Evolutionary conservation across 2,329 filamentous ascomycete genomes (phyloP).

Genomic region (Fusarium liriodendri): DNA sequence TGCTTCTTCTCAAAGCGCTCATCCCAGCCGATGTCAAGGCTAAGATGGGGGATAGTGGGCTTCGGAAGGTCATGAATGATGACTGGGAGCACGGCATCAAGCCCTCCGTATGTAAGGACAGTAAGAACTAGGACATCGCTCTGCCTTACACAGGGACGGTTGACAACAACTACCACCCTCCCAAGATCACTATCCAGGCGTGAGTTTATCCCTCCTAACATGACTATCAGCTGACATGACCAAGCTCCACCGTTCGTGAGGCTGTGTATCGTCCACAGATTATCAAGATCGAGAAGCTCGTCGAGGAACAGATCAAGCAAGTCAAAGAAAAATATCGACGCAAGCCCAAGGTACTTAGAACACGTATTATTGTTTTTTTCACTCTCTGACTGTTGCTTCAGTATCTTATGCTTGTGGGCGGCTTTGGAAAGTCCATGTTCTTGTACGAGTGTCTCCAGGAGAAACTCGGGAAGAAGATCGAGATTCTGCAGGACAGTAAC

Average conservation of each 20-base stretch:
- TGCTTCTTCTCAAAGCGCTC: constrained; percentile 38
- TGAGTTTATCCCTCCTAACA: background rate
- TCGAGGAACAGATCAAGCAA: constrained; percentile 43
- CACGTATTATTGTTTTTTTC: background rate
- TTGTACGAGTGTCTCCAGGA: constrained; percentile 41
- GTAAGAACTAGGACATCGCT: constrained; percentile 11
- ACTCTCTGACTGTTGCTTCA: constrained; percentile 15
- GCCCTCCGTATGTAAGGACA: constrained; percentile 27
- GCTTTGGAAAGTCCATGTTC: constrained; percentile 51
- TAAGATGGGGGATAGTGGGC: background rate
- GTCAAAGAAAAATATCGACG: constrained; percentile 35
- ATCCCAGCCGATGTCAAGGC: constrained; percentile 30
- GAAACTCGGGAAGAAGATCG: constrained; percentile 4
- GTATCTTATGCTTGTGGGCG: constrained; percentile 55
- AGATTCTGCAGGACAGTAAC: constrained; percentile 48
- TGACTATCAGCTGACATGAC: no score
- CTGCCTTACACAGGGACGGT: constrained; percentile 6
- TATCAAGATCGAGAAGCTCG: constrained; percentile 35
- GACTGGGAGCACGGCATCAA: constrained; percentile 49
- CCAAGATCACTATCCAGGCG: constrained; percentile 16
- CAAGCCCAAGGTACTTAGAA: constrained; percentile 43
- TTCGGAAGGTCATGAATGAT: constrained; percentile 34
- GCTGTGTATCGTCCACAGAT: constrained; percentile 43
- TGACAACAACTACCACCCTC: background rate
- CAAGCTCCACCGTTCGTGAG: constrained; percentile 1